phyloP scores from a whole-genome alignment of 1,284 basidiomycete genomes.

The Sanguinoderma infundibulare region DNA sequence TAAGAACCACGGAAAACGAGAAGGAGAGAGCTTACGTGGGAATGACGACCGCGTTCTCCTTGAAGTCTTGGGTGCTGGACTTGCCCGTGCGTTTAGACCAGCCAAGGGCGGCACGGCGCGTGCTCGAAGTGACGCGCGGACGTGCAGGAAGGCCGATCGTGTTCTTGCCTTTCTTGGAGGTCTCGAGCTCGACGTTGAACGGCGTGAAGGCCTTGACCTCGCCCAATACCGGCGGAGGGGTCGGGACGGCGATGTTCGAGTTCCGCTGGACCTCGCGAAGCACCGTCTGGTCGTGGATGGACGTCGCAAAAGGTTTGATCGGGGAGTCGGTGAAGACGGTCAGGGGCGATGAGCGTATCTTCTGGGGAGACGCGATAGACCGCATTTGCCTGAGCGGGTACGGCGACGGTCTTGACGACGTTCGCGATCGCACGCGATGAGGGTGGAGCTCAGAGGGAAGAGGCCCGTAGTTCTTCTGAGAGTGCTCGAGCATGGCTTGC shows the following conservation, averaged over 20 bases:
- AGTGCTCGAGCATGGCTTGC: conserved; percentile 74
- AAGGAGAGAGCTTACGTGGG: conserved; percentile 50
- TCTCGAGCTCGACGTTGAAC: conserved; percentile 35
- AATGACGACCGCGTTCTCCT: conserved; percentile 58
- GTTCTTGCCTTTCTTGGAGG: conserved; percentile 30
- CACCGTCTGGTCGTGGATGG: conserved; percentile 19
- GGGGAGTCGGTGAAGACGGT: conserved; percentile 21
- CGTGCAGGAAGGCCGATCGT: conserved; percentile 44
- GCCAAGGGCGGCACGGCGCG: conserved; percentile 59
- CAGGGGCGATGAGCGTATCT: conserved; percentile 32
- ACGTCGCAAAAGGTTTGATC: conserved; percentile 22
- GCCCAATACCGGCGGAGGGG: conserved; percentile 42
- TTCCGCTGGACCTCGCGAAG: conserved; percentile 41
- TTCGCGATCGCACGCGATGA: conserved; percentile 64
- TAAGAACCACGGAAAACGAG: background rate
- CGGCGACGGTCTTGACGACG: conserved; percentile 70
- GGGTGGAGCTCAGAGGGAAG: conserved; percentile 70
- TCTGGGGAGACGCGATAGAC: conserved; percentile 47
- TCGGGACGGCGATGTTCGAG: conserved; percentile 35
- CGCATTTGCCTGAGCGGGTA: conserved; percentile 61
- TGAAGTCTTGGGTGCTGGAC: conserved; percentile 35
- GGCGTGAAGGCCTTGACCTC: conserved; percentile 49
- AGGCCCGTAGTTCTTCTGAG: conserved; percentile 68
- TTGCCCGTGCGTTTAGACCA: conserved; percentile 60
- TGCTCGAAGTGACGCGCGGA: conserved; percentile 56